These are phyloP conservation scores for Yamadazyma buinensis DNA, from an alignment of 1,139 yeast genomes.

Conservation along the genomic window DNA sequence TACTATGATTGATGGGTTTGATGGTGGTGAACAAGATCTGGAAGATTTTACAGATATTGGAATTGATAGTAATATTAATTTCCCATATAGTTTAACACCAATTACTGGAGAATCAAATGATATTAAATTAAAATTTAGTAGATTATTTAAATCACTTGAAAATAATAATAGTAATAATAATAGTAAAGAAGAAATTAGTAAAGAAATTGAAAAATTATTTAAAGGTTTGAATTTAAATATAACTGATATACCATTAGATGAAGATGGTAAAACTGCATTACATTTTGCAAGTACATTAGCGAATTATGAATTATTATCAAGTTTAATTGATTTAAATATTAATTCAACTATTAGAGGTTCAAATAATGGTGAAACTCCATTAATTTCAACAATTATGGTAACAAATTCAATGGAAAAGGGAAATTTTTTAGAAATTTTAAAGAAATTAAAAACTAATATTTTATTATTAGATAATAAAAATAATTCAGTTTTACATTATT, in stretches of 20 bases:
- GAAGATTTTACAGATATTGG: not conserved
- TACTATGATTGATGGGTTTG: not conserved
- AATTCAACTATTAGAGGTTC: conserved; percentile 44
- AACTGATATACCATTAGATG: conserved; percentile 40
- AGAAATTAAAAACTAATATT: conserved; percentile 31
- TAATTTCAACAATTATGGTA: conserved; percentile 38
- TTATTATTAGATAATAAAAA: conserved; percentile 34
- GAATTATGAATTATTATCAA: conserved; percentile 32
- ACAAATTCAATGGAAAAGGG: conserved; percentile 47
- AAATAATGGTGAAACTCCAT: conserved; percentile 37
- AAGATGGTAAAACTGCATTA: conserved; percentile 42
- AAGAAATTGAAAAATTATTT: conserved; percentile 9
- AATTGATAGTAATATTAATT: conserved; percentile 27
- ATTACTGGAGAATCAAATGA: conserved; percentile 31
- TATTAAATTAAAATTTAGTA: conserved; percentile 47
- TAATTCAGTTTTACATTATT: conserved; percentile 36
- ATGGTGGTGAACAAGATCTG: not conserved
- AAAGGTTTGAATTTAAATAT: conserved; percentile 8
- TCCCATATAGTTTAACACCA: conserved; percentile 56
- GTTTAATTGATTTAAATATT: conserved; percentile 33
- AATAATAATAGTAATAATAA: conserved; percentile 22
- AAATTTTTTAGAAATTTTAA: conserved; percentile 31
- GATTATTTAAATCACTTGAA: conserved; percentile 43
- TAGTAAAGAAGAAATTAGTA: conserved; percentile 17
- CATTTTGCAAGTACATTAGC: conserved; percentile 47